phyloP scores from a whole-genome alignment of 345 rosid species.

The Salix purpurea region DNA sequence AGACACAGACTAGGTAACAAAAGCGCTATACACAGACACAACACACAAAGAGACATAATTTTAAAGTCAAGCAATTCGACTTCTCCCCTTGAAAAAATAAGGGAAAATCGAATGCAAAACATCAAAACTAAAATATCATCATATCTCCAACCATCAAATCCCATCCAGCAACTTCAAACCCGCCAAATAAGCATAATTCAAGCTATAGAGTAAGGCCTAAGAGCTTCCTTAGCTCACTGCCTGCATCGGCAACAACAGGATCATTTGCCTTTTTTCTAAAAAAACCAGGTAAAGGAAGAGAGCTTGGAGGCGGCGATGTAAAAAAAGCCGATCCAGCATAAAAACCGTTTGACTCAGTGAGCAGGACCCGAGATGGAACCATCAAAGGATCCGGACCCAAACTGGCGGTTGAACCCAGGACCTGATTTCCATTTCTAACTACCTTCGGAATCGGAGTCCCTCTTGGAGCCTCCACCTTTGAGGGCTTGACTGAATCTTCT shows the following conservation, averaged over 20 bases:
- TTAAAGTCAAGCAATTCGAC: slow-evolving; percentile 37
- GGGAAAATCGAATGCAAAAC: slow-evolving; percentile 36
- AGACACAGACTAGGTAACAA: background rate
- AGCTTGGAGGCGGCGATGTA: slow-evolving; percentile 88
- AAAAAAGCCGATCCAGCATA: slow-evolving; percentile 74
- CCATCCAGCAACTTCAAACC: background rate
- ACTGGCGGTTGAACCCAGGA: slow-evolving; percentile 35
- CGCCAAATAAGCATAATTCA: background rate
- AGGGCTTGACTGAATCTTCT: background rate
- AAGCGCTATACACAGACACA: slow-evolving; percentile 2
- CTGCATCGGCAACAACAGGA: slow-evolving; percentile 8
- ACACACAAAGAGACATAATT: background rate
- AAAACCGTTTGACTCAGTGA: slow-evolving; percentile 30
- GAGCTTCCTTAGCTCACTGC: slow-evolving; percentile 49
- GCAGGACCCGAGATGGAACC: slow-evolving; percentile 28
- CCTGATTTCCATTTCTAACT: slow-evolving; percentile 9
- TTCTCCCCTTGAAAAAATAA: slow-evolving; percentile 85
- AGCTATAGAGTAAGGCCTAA: slow-evolving; percentile 40
- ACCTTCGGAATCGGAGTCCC: background rate
- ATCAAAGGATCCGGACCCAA: slow-evolving; percentile 35
- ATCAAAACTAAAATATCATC: slow-evolving; percentile 15
- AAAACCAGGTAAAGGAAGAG: slow-evolving; percentile 76
- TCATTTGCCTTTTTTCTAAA: slow-evolving; percentile 35
- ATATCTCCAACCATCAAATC: background rate
- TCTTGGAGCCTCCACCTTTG: background rate